Percentiles rank a stretch among this genome's conserved stretches.
Evolutionary conservation across 2,329 filamentous ascomycete genomes (phyloP).

Genomic region (Cryoendolithus antarcticus): DNA sequence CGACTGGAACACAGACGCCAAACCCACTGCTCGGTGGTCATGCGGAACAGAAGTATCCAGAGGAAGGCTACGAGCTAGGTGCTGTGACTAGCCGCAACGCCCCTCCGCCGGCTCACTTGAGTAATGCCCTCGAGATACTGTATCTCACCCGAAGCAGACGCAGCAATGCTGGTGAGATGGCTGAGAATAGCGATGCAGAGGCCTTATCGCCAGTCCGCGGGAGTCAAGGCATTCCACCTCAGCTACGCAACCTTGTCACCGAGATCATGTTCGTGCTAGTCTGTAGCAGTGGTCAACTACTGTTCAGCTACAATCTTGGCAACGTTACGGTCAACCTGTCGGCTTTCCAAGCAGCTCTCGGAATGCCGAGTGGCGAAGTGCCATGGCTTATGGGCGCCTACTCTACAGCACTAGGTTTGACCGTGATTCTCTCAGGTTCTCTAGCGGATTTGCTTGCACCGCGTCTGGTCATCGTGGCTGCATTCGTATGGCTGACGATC

Average conservation of each 20-base stretch:
- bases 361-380: constrained; percentile 27
- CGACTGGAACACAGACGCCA: constrained; percentile 4
- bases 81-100: constrained; percentile 1
- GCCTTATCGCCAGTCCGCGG: background rate
- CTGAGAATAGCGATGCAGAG: constrained; percentile 1
- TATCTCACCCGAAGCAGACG: constrained; percentile 4
- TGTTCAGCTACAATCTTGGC: constrained; percentile 31
- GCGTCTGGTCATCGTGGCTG: constrained; percentile 29
- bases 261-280: constrained; percentile 31
- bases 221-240: constrained; percentile 18
- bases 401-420: constrained; percentile 30
- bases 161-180: constrained; percentile 1
- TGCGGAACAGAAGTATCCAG: background rate
- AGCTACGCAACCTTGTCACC: constrained; percentile 27
- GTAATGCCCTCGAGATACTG: constrained; percentile 3
- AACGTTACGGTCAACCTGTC: constrained; percentile 30
- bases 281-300: constrained; percentile 31
- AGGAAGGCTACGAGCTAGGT: constrained; percentile 3
- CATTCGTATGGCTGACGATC: constrained; percentile 29
- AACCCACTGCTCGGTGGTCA: constrained; percentile 2
- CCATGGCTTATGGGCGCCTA: constrained; percentile 34
- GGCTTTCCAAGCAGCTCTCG: constrained; percentile 25
- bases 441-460: constrained; percentile 31
- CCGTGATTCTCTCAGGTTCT: constrained; percentile 27
- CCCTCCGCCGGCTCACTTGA: constrained; percentile 1